Base-by-base conservation (phyloP, 2,329 filamentous ascomycete species). In the Hymenoscyphus albidus region DNA sequence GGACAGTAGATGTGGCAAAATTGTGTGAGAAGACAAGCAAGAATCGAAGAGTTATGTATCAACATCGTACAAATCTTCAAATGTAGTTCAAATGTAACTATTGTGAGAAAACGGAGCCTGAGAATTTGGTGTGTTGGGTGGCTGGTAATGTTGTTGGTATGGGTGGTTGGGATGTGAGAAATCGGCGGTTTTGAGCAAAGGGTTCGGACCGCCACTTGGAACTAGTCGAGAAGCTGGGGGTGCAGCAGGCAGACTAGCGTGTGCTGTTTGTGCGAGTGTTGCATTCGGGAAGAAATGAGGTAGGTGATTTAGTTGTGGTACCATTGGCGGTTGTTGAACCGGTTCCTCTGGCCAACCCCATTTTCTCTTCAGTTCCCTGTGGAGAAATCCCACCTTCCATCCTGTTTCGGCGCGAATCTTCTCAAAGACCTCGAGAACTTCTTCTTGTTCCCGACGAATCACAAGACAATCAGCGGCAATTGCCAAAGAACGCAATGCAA, bases 151-250 rank as follows among this genome's bases (percentile, higher is more conserved):
- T 60, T 88, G 87, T 73, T 92, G 88, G 73, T 95, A 96, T 0
- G 92, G 91, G 76, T 93, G 91, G 68, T 92, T 88, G 3, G 90
- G 88, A 70, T 89, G 81, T 31, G 82, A 88, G 75, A 95, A 95
- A 73, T 95, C 90, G 0, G 90, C 91, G 31, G 82, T 82, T 31
- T 85, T 86, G 69, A 88, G 83, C 48, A 94, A 77, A 1, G 91
- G 91, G 72, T 94, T 94, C 5, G 88, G 78, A 51, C 87, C 84
- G 6, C 83, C 84, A 62, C 73, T 66, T 69, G 73, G 70, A 64
- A 75, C 57, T 2, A 68, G 64, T 59, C 48, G 59, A 18, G 67
- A 63, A 54, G 67, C 67, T 14, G 67, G 67, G 38, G 69, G 69
- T 56, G 70, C 69, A 5, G 71, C 68, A 35, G 72, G 69, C 38